Conservation (phyloP, 2,329 filamentous ascomycete genomes). For the Exophiala aquamarina region DNA sequence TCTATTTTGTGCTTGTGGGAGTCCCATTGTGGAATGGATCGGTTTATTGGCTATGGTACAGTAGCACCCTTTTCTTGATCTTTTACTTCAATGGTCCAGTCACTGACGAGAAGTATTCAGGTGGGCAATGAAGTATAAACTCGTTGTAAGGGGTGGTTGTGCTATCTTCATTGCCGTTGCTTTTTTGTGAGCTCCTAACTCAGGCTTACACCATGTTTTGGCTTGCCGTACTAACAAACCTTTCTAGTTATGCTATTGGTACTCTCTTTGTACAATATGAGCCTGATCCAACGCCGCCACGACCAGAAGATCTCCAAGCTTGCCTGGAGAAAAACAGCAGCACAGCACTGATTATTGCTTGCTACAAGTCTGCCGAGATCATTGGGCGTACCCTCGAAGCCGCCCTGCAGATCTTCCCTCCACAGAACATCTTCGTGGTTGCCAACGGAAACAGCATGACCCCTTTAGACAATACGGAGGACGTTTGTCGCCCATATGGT, state of each 20-base stretch:
- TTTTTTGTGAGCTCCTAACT: constrained; percentile 32
- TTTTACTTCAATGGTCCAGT: background rate
- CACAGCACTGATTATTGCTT: constrained; percentile 49
- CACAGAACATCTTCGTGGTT: constrained; percentile 47
- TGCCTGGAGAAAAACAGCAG: constrained; percentile 31
- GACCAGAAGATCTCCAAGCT: constrained; percentile 6
- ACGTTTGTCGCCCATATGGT: constrained; percentile 43
- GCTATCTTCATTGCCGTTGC: constrained; percentile 42
- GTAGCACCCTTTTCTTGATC: too few species aligned
- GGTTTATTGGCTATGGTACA: constrained; percentile 43
- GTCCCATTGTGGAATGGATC: constrained; percentile 48
- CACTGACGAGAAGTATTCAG: constrained; percentile 28
- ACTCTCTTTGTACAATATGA: constrained; percentile 38
- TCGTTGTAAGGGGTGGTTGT: constrained; percentile 42
- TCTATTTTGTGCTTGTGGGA: constrained; percentile 50
- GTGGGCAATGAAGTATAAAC: constrained; percentile 36
- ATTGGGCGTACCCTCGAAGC: constrained; percentile 45
- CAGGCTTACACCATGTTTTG: background rate
- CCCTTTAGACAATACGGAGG: constrained; percentile 50
- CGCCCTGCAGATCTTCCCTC: constrained; percentile 47
- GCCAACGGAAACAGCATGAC: constrained; percentile 50
- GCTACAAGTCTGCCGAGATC: constrained; percentile 47
- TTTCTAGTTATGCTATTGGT: constrained; percentile 31
- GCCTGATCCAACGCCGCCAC: constrained; percentile 30
- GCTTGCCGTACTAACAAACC: background rate